Conservation (phyloP, 345 rosid species). For the Nasturtium officinale region DNA sequence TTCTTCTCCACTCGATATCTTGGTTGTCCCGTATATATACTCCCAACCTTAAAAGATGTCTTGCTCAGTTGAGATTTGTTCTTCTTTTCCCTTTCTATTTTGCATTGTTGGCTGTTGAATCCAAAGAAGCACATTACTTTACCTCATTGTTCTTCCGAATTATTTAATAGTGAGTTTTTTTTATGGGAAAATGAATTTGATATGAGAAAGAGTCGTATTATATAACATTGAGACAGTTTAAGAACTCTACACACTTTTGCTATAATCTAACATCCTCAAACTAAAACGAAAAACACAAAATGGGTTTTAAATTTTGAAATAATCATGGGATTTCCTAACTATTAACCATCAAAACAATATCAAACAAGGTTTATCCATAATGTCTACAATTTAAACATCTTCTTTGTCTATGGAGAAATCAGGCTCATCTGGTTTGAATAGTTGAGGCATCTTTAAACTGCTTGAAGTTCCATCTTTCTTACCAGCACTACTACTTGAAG, state of each 20-base stretch:
- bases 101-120: background rate
- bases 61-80: background rate
- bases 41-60: background rate
- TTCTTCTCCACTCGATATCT: background rate
- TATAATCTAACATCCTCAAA: conserved; percentile 25
- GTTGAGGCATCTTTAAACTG: conserved; percentile 72
- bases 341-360: conserved; percentile 23
- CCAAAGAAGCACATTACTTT: background rate
- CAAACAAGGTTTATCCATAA: background rate
- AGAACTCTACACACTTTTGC: conserved; percentile 28
- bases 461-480: conserved; percentile 49
- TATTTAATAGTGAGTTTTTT: background rate
- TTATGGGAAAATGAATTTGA: background rate
- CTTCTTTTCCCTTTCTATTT: background rate
- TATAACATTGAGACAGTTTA: conserved; percentile 22
- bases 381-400: conserved; percentile 33
- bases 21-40: background rate
- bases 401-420: conserved; percentile 58
- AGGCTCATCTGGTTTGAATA: conserved; percentile 81
- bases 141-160: background rate
- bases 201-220: background rate
- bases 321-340: conserved; percentile 27
- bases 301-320: background rate
- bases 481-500: conserved; percentile 38
- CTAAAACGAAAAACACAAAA: background rate